Evolutionary conservation across 106 monocot genomes (phyloP).

Genomic region (Narthecium ossifragum): DNA sequence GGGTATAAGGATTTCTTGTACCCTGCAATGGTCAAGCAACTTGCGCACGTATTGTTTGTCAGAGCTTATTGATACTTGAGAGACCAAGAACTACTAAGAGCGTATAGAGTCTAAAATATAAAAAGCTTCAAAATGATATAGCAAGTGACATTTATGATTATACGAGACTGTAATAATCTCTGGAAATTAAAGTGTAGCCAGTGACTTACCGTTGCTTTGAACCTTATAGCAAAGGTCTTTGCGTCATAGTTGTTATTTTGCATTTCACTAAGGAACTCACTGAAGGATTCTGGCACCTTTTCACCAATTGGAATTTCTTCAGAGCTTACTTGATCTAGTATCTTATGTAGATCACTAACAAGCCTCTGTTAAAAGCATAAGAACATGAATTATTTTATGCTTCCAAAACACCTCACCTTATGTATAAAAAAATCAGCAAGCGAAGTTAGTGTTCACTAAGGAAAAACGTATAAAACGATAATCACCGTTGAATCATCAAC

Average conservation of each 20-base stretch:
- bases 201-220: constrained; percentile 67
- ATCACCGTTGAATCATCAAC: constrained; percentile 65
- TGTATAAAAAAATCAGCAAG: not conserved
- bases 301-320: constrained; percentile 38
- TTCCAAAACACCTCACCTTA: too few species aligned
- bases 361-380: constrained; percentile 45
- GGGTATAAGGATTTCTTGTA: too few species aligned
- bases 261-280: constrained; percentile 69
- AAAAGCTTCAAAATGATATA: too few species aligned
- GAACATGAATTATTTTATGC: too few species aligned
- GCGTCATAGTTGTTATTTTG: constrained; percentile 68
- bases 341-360: constrained; percentile 61
- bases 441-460: not conserved
- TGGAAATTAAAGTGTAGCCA: not conserved
- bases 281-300: constrained; percentile 62
- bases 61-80: too few species aligned
- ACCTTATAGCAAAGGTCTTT: constrained; percentile 64
- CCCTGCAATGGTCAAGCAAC: too few species aligned
- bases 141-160: too few species aligned
- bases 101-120: too few species aligned
- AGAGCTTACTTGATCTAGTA: constrained; percentile 58
- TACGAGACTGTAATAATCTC: not conserved
- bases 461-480: not conserved
- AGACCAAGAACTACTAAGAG: too few species aligned
- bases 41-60: too few species aligned